A percentile compares a stretch with the other conserved stretches of the same genome.
phyloP scores from a whole-genome alignment of 164 flowering plant genomes.

The Malania oleifera region DNA sequence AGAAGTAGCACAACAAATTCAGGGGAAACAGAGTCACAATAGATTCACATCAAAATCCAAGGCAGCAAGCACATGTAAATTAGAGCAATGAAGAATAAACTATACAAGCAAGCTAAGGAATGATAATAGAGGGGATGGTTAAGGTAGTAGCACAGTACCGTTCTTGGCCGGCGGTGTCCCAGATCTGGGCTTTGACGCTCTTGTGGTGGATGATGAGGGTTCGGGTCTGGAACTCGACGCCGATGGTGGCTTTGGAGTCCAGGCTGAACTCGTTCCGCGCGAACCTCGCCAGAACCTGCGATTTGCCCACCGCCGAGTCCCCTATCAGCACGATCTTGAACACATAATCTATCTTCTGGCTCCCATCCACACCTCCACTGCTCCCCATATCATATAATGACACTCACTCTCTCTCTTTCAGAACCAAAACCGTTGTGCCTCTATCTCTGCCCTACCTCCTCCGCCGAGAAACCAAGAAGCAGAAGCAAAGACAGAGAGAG shows the following conservation, averaged over 20 bases:
- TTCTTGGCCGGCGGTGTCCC: conserved; percentile 95
- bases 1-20: too few relatives aligned
- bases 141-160: conserved; percentile 26
- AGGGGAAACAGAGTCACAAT: too few relatives aligned
- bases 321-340: conserved; percentile 82
- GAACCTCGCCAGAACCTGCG: conserved; percentile 73
- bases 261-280: conserved; percentile 74
- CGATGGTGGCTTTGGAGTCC: conserved; percentile 80
- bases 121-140: neutral
- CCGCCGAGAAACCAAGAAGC: neutral
- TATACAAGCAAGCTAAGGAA: too few relatives aligned
- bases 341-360: conserved; percentile 77
- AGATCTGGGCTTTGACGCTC: conserved; percentile 89
- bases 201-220: conserved; percentile 67
- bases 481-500: neutral
- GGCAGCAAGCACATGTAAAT: too few relatives aligned
- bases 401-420: conserved; percentile 2
- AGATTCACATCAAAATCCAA: too few relatives aligned
- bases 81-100: too few relatives aligned
- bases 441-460: neutral
- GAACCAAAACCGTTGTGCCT: too few relatives aligned
- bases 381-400: conserved; percentile 37
- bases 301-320: conserved; percentile 86
- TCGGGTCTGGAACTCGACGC: conserved; percentile 78
- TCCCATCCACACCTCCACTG: conserved; percentile 42